These are phyloP conservation scores for Biscutella auriculata DNA, from an alignment of 441 rosid genomes.

Conservation along the genomic window DNA sequence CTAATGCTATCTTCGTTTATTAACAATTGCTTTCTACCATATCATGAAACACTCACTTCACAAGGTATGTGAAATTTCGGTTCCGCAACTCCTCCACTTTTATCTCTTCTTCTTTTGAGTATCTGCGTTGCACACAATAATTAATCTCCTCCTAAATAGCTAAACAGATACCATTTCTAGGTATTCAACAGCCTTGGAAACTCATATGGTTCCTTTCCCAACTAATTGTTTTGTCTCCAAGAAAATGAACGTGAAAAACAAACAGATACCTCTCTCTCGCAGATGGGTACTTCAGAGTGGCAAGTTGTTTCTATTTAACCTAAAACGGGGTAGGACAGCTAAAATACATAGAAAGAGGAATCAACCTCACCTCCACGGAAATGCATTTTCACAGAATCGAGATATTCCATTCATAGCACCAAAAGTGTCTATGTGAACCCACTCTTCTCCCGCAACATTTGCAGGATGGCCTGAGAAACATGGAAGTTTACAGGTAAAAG, in stretches of 20 bases:
- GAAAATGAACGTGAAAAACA: background rate
- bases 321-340: background rate
- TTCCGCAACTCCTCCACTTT: slow-evolving; percentile 32
- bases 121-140: slow-evolving; percentile 34
- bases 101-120: slow-evolving; percentile 91
- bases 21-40: background rate
- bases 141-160: background rate
- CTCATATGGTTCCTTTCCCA: background rate
- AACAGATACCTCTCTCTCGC: background rate
- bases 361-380: slow-evolving; percentile 65
- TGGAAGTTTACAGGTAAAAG: background rate
- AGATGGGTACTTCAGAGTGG: background rate
- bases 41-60: slow-evolving; percentile 44
- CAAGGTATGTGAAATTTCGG: slow-evolving; percentile 71
- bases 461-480: slow-evolving; percentile 35
- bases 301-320: background rate
- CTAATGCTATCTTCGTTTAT: background rate
- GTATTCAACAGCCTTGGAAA: background rate
- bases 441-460: slow-evolving; percentile 38
- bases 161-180: background rate
- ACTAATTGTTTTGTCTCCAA: background rate
- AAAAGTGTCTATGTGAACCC: slow-evolving; percentile 86
- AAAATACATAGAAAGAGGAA: background rate
- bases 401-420: slow-evolving; percentile 97
- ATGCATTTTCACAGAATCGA: slow-evolving; percentile 69